phyloP scores from a whole-genome alignment of 2,329 filamentous ascomycete species.

The Trichoderma asperellum region DNA sequence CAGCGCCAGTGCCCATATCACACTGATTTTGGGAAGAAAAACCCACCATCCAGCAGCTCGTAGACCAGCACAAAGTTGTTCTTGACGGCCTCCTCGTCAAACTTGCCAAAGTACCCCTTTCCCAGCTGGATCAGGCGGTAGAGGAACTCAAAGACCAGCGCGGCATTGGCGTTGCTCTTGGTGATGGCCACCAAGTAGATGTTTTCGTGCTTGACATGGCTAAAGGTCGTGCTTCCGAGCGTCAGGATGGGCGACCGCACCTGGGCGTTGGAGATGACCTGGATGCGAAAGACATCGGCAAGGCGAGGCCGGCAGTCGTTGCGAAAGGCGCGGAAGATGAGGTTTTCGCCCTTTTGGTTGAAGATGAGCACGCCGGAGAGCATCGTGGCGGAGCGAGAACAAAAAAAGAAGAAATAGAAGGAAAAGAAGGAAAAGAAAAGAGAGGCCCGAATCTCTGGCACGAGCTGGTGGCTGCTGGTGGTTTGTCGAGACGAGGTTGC shows the following conservation, averaged over 20 bases:
- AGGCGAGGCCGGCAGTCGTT: slow-evolving; percentile 97
- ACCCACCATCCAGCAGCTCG: slow-evolving; percentile 85
- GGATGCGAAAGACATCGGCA: slow-evolving; percentile 98
- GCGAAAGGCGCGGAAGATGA: slow-evolving; percentile 98
- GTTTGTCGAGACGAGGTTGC: slow-evolving; percentile 18
- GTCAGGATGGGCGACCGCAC: slow-evolving; percentile 97
- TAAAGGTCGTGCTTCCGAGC: slow-evolving; percentile 96
- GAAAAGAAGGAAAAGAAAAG: neutral
- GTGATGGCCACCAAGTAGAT: slow-evolving; percentile 97
- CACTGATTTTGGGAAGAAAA: neutral
- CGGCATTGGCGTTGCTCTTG: slow-evolving; percentile 98
- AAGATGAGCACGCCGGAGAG: slow-evolving; percentile 96
- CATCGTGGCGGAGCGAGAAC: slow-evolving; percentile 58
- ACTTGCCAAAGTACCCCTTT: slow-evolving; percentile 97
- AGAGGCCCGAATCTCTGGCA: neutral
- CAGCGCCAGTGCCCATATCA: neutral
- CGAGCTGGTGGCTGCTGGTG: neutral
- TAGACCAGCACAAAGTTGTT: slow-evolving; percentile 99
- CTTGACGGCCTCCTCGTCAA: slow-evolving; percentile 99
- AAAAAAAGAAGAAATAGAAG: neutral
- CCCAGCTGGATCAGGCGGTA: slow-evolving; percentile 90
- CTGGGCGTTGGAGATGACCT: slow-evolving; percentile 97
- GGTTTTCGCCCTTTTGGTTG: slow-evolving; percentile 99
- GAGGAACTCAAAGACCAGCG: slow-evolving; percentile 95
- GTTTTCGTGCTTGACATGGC: slow-evolving; percentile 99